phyloP scores from a whole-genome alignment of 2,329 filamentous ascomycete genomes.

The Fusarium lyarnte region DNA sequence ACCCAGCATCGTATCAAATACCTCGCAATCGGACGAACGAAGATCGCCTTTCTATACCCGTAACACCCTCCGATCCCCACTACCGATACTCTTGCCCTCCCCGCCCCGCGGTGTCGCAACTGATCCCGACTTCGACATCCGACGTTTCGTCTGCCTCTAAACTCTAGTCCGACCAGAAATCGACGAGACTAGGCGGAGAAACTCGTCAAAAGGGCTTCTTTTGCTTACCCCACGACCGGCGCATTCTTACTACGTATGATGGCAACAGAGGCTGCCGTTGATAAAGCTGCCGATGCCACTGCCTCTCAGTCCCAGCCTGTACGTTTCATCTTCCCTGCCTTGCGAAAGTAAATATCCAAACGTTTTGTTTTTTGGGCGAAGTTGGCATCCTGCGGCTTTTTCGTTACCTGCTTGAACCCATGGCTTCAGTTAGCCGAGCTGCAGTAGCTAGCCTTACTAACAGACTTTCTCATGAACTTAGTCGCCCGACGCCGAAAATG shows the following conservation, averaged over 20 bases:
- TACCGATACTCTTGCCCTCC: constrained; percentile 26
- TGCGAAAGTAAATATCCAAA: background rate
- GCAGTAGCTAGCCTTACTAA: constrained; percentile 22
- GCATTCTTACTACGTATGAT: constrained; percentile 66
- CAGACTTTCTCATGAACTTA: constrained; percentile 16
- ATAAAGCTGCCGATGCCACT: constrained; percentile 64
- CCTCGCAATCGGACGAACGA: constrained; percentile 20
- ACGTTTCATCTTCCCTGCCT: constrained; percentile 41
- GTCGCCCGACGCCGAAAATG: constrained; percentile 59
- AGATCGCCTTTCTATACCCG: constrained; percentile 16
- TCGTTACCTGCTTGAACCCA: background rate
- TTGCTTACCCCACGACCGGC: constrained; percentile 45
- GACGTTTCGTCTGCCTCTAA: constrained; percentile 24
- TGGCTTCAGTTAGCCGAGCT: background rate
- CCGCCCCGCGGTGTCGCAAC: constrained; percentile 38
- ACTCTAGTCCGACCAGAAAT: constrained; percentile 26
- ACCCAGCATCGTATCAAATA: constrained; percentile 13
- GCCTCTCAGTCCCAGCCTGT: constrained; percentile 58
- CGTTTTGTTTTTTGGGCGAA: background rate
- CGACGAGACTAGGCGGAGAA: constrained; percentile 37
- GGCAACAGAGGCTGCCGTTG: constrained; percentile 68
- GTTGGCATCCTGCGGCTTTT: background rate
- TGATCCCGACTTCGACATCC: constrained; percentile 18
- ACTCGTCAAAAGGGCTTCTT: constrained; percentile 41
- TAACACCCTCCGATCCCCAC: constrained; percentile 5